Base-by-base conservation (phyloP, 1,284 basidiomycete genomes). In the Apiotrichum domesticum region DNA sequence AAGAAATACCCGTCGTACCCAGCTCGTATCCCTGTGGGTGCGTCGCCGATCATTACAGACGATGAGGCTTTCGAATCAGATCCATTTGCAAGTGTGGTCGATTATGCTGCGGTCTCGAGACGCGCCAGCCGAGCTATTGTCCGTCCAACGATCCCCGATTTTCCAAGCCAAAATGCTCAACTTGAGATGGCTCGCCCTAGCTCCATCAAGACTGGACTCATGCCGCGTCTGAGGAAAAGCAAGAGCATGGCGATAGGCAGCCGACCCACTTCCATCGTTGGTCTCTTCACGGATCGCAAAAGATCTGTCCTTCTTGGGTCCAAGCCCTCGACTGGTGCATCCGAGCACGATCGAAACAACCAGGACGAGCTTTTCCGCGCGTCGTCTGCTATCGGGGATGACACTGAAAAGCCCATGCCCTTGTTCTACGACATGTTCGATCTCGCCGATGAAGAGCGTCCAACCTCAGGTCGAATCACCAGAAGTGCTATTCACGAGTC, bases 21-120 rank as follows among this genome's bases (percentile, higher is more conserved):
- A 9, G 52, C 43, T 0, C 37, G 15, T 14, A 32, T 39, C 15
- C 32, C 35, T 9, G 33, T 35, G 3, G 11, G 51, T 15, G 15
- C 35, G 2, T 52, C 51, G 10, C 48, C 29, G 2, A 1, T 52
- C 34, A 10, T 42, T 3, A 42, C 47, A 34, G 52, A 39, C 9
- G 52, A 55, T 6, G 53, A 39, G 13, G 21, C 41, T 14, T 45
- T 54, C 35, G 55, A 54, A 8, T 45, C 29, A 4, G 72, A 73
- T 49, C 72, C 72, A 3, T 74, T 74, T 54, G 69, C 69, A 1
- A 68, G 68, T 3, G 59, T 62, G 11, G 57, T 71, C 39, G 64
- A 71, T 53, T 58, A 55, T 32, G 47, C 46, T 3, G 14, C 35
- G 8, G 15, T n/a, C 1, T 10, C 50, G 37, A 39, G 7, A 15